These are phyloP conservation scores for Coccomyxa sp. DNA, from an alignment of 139 green algal genomes.

Conservation along the genomic window DNA sequence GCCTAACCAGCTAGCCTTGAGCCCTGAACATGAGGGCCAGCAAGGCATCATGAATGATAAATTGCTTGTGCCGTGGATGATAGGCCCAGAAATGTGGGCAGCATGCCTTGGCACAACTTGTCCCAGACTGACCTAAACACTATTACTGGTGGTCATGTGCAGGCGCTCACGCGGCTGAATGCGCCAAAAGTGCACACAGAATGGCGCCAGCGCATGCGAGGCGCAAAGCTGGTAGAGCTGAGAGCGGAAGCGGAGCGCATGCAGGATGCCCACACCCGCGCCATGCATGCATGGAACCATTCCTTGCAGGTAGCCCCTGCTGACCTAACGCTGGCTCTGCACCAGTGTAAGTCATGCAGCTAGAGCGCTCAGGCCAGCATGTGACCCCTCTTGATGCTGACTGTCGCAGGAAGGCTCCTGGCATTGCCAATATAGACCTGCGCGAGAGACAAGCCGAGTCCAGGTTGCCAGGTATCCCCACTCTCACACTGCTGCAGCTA, in stretches of 20 bases:
- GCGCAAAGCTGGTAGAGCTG: constrained; percentile 83
- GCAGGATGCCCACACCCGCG: constrained; percentile 69
- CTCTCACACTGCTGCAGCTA: no score
- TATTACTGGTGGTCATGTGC: constrained; percentile 23
- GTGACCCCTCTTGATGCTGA: no score
- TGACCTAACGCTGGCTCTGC: no score
- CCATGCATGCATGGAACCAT: constrained; percentile 80
- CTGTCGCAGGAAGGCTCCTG: no score
- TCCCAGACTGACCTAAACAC: neutral
- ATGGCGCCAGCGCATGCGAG: constrained; percentile 84
- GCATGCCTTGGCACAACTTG: neutral
- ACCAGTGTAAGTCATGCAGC: no score
- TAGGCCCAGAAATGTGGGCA: no score
- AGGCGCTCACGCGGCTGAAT: constrained; percentile 69
- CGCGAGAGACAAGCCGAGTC: no score
- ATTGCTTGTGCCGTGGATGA: no score
- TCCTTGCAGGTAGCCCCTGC: constrained; percentile 67
- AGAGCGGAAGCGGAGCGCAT: constrained; percentile 75
- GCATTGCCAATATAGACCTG: no score
- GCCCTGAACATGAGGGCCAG: neutral
- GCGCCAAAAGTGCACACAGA: constrained; percentile 83
- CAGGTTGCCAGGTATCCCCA: no score
- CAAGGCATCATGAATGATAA: neutral
- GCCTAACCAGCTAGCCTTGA: neutral
- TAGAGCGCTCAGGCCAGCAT: no score